phyloP scores from a whole-genome alignment of 2,329 filamentous ascomycete genomes.

The Aspergillus flavus region DNA sequence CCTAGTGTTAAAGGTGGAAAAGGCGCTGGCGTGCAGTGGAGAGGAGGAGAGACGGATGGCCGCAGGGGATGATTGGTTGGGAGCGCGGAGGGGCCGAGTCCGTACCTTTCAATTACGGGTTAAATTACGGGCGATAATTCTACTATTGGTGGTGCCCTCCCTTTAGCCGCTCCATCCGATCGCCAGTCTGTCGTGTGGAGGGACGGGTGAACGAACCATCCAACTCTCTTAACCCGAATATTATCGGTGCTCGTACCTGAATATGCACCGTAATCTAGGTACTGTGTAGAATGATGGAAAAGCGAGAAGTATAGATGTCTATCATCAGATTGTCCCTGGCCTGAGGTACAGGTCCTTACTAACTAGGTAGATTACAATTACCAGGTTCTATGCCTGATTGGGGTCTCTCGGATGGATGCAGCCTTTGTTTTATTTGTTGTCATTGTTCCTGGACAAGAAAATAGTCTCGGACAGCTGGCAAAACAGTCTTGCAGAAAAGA shows the following conservation, averaged over 20 bases:
- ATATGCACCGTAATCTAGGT: not conserved
- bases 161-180: constrained; percentile 9
- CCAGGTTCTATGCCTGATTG: not conserved
- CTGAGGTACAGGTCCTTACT: not conserved
- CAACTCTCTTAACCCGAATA: not conserved
- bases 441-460: not conserved
- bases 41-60: constrained; percentile 19
- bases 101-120: constrained; percentile 1
- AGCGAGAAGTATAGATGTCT: not conserved
- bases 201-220: constrained; percentile 3
- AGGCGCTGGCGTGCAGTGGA: constrained; percentile 11
- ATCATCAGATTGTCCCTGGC: not conserved
- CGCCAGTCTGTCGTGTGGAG: constrained; percentile 1
- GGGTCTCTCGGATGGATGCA: not conserved
- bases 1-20: constrained; percentile 4
- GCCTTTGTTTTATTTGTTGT: constrained; percentile 3
- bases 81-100: not conserved
- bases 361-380: not conserved
- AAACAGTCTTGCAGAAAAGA: not conserved
- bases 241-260: not conserved
- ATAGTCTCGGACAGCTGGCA: not conserved
- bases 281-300: not conserved
- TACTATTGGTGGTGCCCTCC: constrained; percentile 5
- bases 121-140: constrained; percentile 2
- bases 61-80: constrained; percentile 16